These are phyloP conservation scores for Lactifluus subvellereus DNA, from an alignment of 768 basidiomycete species.

Conservation along the genomic window DNA sequence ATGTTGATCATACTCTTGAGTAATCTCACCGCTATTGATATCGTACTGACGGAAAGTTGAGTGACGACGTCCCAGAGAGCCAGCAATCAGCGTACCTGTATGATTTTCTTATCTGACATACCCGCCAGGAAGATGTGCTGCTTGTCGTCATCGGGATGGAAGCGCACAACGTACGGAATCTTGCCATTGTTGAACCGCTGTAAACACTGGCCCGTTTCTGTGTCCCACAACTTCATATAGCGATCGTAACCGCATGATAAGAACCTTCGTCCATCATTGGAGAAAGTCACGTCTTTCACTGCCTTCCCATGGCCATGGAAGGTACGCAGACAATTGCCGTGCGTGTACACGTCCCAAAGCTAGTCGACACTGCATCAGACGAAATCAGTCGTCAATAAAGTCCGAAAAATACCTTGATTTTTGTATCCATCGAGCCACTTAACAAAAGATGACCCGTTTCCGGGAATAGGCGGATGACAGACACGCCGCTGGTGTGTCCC, in stretches of 20 bases:
- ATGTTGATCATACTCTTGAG: conserved; percentile 98
- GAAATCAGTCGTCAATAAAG: not conserved
- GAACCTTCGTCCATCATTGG: conserved; percentile 86
- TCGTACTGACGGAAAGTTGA: conserved; percentile 61
- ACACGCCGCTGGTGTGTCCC: conserved; percentile 94
- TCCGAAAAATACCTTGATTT: conserved; percentile 71
- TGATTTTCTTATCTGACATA: conserved; percentile 99
- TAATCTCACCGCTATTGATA: conserved; percentile 90
- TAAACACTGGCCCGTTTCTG: conserved; percentile 95
- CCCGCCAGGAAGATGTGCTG: conserved; percentile 95
- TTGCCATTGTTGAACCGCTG: conserved; percentile 98
- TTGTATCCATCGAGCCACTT: conserved; percentile 96
- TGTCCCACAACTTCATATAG: conserved; percentile 99
- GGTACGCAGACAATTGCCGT: conserved; percentile 92
- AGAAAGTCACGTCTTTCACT: conserved; percentile 94
- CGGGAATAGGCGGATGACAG: conserved; percentile 90
- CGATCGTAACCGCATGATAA: conserved; percentile 93
- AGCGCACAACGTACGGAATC: conserved; percentile 91
- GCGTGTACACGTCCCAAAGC: conserved; percentile 98
- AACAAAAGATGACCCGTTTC: conserved; percentile 88
- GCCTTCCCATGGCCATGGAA: conserved; percentile 97
- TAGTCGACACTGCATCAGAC: conserved; percentile 29
- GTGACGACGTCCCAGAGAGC: conserved; percentile 13
- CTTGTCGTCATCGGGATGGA: conserved; percentile 95
- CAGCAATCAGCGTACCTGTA: conserved; percentile 58